These are phyloP conservation scores for Nakataea oryzae DNA, from an alignment of 2,329 filamentous ascomycete species.

Conservation along the genomic window DNA sequence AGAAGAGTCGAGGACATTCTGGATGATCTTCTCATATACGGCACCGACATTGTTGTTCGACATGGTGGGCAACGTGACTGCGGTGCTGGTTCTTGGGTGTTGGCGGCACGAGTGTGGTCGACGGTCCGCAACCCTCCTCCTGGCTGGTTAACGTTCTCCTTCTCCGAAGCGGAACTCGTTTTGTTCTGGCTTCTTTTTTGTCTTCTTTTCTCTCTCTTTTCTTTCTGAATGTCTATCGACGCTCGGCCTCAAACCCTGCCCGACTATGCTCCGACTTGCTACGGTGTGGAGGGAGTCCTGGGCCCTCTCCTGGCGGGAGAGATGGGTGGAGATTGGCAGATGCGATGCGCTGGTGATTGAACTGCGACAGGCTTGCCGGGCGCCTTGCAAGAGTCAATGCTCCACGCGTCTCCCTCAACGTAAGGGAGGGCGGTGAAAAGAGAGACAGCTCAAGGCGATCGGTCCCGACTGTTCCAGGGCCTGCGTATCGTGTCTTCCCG, in stretches of 20 bases:
- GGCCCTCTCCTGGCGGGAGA: background rate
- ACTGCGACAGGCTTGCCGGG: background rate
- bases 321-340: background rate
- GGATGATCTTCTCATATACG: conserved; percentile 70
- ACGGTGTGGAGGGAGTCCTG: background rate
- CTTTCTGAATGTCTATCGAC: background rate
- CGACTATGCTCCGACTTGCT: background rate
- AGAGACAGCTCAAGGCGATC: background rate
- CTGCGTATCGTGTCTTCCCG: background rate
- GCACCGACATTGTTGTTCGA: conserved; percentile 55
- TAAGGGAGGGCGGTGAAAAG: background rate
- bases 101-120: background rate
- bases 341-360: background rate
- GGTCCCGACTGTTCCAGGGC: background rate
- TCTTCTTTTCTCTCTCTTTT: background rate
- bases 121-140: background rate
- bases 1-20: conserved; percentile 85
- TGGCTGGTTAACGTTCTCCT: background rate
- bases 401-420: background rate
- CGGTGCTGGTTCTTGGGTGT: background rate
- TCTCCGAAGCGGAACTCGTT: background rate
- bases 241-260: background rate
- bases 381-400: background rate
- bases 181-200: background rate
- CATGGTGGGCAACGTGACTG: conserved; percentile 28